Conservation (phyloP, 2,329 filamentous ascomycete genomes). For the Sarocladium oryzae region DNA sequence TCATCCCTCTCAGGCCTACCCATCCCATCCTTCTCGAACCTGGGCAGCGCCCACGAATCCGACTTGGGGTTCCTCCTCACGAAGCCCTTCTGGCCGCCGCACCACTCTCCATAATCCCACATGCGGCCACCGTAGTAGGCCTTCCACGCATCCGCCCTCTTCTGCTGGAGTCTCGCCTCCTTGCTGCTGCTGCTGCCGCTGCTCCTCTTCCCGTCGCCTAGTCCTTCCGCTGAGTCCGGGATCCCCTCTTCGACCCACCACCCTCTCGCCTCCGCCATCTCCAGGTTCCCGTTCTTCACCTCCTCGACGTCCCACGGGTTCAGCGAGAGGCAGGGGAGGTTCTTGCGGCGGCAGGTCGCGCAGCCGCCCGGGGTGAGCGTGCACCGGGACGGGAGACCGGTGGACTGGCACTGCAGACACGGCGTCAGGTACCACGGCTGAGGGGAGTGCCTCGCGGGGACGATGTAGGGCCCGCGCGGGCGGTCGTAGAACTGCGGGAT, state of each 20-base stretch:
- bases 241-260: neutral
- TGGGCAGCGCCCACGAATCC: slow-evolving; percentile 7
- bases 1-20: neutral
- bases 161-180: neutral
- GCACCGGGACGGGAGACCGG: neutral
- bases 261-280: neutral
- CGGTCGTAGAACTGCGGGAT: slow-evolving; percentile 4
- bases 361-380: neutral
- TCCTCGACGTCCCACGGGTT: neutral
- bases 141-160: neutral
- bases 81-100: neutral
- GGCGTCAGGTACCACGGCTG: neutral
- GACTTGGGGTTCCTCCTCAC: slow-evolving; percentile 3
- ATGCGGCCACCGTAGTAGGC: neutral
- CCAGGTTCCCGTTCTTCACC: neutral
- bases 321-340: neutral
- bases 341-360: neutral
- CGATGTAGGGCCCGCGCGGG: neutral
- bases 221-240: neutral
- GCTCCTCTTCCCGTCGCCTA: no score
- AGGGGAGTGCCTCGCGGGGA: neutral
- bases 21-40: neutral
- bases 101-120: neutral
- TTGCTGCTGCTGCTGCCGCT: no score
- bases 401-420: neutral